phyloP scores from a whole-genome alignment of 345 rosid genomes.

The Heritiera fomes region DNA sequence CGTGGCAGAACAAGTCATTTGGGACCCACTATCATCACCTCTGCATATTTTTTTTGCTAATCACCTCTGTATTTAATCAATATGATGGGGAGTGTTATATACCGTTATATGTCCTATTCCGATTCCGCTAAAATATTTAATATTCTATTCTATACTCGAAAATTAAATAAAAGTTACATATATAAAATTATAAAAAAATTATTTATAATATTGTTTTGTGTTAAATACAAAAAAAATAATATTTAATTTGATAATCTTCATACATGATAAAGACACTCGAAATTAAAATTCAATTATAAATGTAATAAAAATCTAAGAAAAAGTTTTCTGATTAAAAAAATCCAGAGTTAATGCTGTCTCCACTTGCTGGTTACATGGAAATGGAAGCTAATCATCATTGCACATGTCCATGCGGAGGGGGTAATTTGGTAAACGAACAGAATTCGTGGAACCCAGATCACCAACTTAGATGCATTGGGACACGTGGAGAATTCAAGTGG shows the following conservation, averaged over 20 bases:
- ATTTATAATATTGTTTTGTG: no score
- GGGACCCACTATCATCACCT: neutral
- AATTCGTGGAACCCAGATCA: neutral
- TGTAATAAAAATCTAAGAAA: no score
- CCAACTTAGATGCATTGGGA: neutral
- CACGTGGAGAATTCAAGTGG: slow-evolving; percentile 15
- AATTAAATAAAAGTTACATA: no score
- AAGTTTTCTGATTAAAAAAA: neutral
- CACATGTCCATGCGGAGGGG: neutral
- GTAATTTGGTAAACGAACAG: neutral
- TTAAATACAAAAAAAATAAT: no score
- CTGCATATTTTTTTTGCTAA: no score
- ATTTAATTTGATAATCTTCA: no score
- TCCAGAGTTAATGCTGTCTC: neutral
- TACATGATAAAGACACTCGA: no score
- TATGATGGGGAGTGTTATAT: neutral
- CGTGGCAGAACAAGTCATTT: neutral
- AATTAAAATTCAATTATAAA: no score
- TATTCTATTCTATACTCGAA: no score
- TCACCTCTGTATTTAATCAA: no score
- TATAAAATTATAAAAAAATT: no score
- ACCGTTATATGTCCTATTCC: neutral
- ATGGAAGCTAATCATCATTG: neutral
- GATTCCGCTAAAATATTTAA: neutral
- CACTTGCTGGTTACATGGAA: neutral